These are phyloP conservation scores for Wickerhamiella nectarea DNA, from an alignment of 805 yeast species.

Conservation along the genomic window DNA sequence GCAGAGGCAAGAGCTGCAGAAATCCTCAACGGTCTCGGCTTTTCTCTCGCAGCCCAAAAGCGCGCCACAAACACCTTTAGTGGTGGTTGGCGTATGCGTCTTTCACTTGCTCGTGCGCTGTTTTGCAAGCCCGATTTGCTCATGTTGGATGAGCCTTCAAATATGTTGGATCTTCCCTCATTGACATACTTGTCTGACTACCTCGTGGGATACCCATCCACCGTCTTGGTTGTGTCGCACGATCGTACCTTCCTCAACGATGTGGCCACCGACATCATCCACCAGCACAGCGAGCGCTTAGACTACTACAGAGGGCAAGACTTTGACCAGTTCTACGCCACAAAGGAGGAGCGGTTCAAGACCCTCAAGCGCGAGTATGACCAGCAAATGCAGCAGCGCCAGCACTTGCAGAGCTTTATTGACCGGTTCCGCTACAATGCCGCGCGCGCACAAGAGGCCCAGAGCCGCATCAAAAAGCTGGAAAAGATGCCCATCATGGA, in stretches of 20 bases:
- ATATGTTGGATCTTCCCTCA: slow-evolving; percentile 99
- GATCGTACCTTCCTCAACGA: slow-evolving; percentile 95
- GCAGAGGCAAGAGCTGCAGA: slow-evolving; percentile 97
- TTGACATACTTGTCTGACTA: slow-evolving; percentile 86
- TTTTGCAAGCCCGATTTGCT: slow-evolving; percentile 93
- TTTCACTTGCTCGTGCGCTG: slow-evolving; percentile 93
- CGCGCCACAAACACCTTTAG: slow-evolving; percentile 82
- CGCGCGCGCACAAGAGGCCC: slow-evolving; percentile 94
- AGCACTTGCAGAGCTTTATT: slow-evolving; percentile 84
- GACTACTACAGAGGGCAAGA: slow-evolving; percentile 87
- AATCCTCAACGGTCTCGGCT: slow-evolving; percentile 84
- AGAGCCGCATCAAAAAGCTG: slow-evolving; percentile 89
- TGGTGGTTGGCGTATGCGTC: slow-evolving; percentile 99
- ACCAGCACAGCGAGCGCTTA: slow-evolving; percentile 92
- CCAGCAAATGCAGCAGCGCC: slow-evolving; percentile 89
- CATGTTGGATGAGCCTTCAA: slow-evolving; percentile 94
- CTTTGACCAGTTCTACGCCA: slow-evolving; percentile 83
- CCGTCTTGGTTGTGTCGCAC: slow-evolving; percentile 92
- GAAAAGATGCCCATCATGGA: slow-evolving; percentile 88
- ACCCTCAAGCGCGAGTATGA: slow-evolving; percentile 91
- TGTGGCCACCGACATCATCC: slow-evolving; percentile 95
- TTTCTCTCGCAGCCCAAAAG: slow-evolving; percentile 72
- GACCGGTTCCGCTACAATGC: slow-evolving; percentile 97
- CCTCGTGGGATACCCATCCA: slow-evolving; percentile 77
- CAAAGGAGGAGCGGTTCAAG: slow-evolving; percentile 90